Evolutionary conservation across 495 filamentous ascomycete genomes (phyloP).

Genomic region (Diplogelasinospora grovesii): DNA sequence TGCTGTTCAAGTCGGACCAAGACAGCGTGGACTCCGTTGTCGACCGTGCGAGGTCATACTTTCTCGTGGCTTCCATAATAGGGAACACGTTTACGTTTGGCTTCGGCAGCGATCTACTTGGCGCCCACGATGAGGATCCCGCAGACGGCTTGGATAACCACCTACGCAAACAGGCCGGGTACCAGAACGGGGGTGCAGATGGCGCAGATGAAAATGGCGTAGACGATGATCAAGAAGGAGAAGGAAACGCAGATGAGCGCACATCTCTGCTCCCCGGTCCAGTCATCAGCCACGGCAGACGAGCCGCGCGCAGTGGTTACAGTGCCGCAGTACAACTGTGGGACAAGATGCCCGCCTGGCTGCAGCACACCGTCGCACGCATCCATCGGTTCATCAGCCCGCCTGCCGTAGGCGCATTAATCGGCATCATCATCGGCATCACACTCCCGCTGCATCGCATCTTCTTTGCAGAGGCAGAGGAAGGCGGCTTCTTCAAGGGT

Average conservation of each 20-base stretch:
- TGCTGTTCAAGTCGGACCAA: conserved; percentile 40
- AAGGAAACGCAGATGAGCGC: conserved; percentile 13
- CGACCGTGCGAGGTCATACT: conserved; percentile 60
- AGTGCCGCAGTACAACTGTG: conserved; percentile 28
- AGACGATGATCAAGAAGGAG: conserved; percentile 1
- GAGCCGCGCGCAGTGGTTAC: conserved; percentile 15
- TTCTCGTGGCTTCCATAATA: conserved; percentile 47
- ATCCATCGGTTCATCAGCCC: conserved; percentile 51
- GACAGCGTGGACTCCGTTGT: conserved; percentile 46
- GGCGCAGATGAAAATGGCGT: background rate
- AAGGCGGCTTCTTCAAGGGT: conserved; percentile 59
- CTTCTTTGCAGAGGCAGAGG: conserved; percentile 54
- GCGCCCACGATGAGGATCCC: conserved; percentile 19
- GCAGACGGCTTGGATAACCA: conserved; percentile 10
- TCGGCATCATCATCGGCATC: conserved; percentile 55
- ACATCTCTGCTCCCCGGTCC: conserved; percentile 10
- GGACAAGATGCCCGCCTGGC: conserved; percentile 28
- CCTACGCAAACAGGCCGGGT: conserved; percentile 5
- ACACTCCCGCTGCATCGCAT: conserved; percentile 51
- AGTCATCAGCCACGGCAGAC: conserved; percentile 7
- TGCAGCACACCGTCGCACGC: conserved; percentile 33
- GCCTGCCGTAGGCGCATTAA: conserved; percentile 51
- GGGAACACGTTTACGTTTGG: conserved; percentile 44
- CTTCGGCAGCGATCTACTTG: conserved; percentile 52
- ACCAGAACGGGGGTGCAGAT: too few relatives aligned